Base-by-base conservation (phyloP, 768 basidiomycete genomes). In the Pleurotus djamor region DNA sequence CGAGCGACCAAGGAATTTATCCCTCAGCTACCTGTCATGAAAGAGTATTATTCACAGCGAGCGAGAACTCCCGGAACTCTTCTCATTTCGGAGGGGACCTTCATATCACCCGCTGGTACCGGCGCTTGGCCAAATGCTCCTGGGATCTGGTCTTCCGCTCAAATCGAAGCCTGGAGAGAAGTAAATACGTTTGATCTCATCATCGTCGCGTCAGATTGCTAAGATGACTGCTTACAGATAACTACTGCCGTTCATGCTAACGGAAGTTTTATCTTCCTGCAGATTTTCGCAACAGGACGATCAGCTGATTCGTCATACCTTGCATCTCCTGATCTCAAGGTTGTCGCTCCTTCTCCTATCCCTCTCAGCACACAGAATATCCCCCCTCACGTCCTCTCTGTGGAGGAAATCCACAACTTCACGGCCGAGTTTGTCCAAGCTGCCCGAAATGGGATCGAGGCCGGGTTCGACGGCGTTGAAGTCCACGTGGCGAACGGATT, bases 401-500 rank as follows among this genome's bases (percentile, higher is more conserved):
- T 67, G 0, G 68, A 66, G 0, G 86, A 86, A 49, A 82, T 87
- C 51, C 65, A 72, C 37, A 79, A 83, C 56, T 81, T 82, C 59
- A 68, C 80, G 28, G 37, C 70, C n/a, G 69, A 79, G 12, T 89
- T 81, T 63, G 81, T 75, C 4, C 70, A 74, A 13, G 85, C 83
- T 2, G 85, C 88, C 4, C 72, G 71, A 32, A 84, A 84, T 57
- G 84, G 83, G 10, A 73, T 86, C 9, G 63, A 66, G 28, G 87
- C 88, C 32, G 88, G 86, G 0, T 91, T 91, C 62, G 89, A 91
- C 60, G 89, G 88, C 49, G 61, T 82, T 58, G 79, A 79, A 75
- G 66, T 82, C 49, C 80, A 78, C 59, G 71, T 69, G 58, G 77
- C 76, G 56, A 79, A 81, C 58, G 77, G 79, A 0, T 82, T 81